A percentile compares a stretch with the other conserved stretches of the same genome.
phyloP scores from a whole-genome alignment of 2,329 filamentous ascomycete species.

The Pyrenophora teres region DNA sequence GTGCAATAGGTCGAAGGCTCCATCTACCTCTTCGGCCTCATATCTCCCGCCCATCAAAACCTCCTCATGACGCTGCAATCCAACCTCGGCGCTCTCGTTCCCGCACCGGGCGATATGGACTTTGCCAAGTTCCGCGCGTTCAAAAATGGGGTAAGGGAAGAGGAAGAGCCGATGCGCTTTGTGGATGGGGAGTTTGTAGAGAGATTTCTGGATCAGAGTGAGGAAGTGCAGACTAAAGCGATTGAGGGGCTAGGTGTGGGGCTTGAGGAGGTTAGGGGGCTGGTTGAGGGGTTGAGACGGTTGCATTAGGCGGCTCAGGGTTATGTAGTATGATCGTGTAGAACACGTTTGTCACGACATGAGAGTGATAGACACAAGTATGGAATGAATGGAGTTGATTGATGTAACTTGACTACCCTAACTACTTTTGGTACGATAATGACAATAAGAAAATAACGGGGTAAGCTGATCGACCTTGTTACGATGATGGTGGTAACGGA shows the following conservation, averaged over 20 bases:
- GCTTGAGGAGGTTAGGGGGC: slow-evolving; percentile 62
- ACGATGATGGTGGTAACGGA: not conserved
- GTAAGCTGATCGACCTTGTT: no score
- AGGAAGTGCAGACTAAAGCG: slow-evolving; percentile 61
- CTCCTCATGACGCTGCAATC: slow-evolving; percentile 81
- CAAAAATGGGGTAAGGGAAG: slow-evolving; percentile 70
- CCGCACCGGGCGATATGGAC: slow-evolving; percentile 71
- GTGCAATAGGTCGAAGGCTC: slow-evolving; percentile 76
- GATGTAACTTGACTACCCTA: not conserved
- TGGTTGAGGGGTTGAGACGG: slow-evolving; percentile 61
- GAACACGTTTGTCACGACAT: no score
- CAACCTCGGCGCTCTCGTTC: slow-evolving; percentile 68
- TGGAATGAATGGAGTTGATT: not conserved
- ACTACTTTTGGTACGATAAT: not conserved
- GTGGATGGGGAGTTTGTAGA: slow-evolving; percentile 93
- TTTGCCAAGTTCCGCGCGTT: slow-evolving; percentile 85
- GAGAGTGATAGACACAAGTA: no score
- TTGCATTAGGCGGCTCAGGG: slow-evolving; percentile 41
- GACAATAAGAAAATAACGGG: not conserved
- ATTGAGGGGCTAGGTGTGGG: slow-evolving; percentile 60
- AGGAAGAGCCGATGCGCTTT: slow-evolving; percentile 80
- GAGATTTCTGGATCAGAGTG: slow-evolving; percentile 74
- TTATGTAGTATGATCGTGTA: not conserved
- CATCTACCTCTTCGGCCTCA: slow-evolving; percentile 85
- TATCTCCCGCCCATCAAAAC: slow-evolving; percentile 73